A percentile compares a stretch with the other conserved stretches of the same genome.
Evolutionary conservation across 1,139 yeast species (phyloP).

Genomic region (Eremothecium sinecaudum): DNA sequence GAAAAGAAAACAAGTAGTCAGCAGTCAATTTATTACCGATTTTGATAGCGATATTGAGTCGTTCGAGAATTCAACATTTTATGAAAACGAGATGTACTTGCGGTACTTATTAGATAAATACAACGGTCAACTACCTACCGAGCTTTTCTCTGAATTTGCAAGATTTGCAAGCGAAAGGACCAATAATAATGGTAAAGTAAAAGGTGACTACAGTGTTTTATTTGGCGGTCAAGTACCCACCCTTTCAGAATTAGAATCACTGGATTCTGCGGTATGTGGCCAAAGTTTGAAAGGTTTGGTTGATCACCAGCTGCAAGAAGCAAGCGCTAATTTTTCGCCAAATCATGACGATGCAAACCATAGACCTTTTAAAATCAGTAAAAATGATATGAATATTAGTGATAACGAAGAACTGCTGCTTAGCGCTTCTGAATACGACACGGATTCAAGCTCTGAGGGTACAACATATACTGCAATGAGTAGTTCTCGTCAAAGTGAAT

Average conservation of each 20-base stretch:
- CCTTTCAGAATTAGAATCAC: conserved; percentile 9
- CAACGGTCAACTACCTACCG: conserved; percentile 22
- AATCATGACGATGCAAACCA: too few relatives aligned
- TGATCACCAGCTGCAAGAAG: background rate
- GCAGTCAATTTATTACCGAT: conserved; percentile 29
- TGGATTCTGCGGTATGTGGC: conserved; percentile 12
- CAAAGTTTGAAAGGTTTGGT: conserved; percentile 8
- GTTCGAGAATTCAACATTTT: conserved; percentile 21
- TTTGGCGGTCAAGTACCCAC: conserved; percentile 26
- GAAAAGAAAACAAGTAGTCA: conserved; percentile 11
- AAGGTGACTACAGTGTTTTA: conserved; percentile 19
- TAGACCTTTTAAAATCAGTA: too few relatives aligned
- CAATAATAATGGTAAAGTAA: conserved; percentile 16
- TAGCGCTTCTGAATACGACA: background rate
- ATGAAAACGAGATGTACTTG: conserved; percentile 30
- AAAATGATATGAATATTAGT: too few relatives aligned
- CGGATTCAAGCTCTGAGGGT: background rate
- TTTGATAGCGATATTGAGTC: conserved; percentile 26
- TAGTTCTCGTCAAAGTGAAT: too few relatives aligned
- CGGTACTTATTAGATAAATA: conserved; percentile 25
- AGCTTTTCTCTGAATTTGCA: conserved; percentile 18
- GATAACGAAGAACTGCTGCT: background rate
- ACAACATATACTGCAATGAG: too few relatives aligned
- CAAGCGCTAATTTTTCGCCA: too few relatives aligned
- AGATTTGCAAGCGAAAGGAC: conserved; percentile 26